These are phyloP conservation scores for Eucalyptus pauciflora DNA, from an alignment of 345 rosid species.

Conservation along the genomic window DNA sequence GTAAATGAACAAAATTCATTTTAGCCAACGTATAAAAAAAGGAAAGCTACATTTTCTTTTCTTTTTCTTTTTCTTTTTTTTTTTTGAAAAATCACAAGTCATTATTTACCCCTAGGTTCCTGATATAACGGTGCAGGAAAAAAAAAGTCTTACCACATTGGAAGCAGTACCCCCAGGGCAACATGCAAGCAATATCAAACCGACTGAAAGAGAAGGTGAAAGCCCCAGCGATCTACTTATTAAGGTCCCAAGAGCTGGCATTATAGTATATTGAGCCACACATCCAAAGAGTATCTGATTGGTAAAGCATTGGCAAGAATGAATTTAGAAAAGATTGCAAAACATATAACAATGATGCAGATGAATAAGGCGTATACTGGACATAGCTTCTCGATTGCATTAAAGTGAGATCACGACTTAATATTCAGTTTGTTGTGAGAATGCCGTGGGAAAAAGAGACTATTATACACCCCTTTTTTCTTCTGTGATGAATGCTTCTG, in stretches of 20 bases:
- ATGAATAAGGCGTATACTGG: not conserved
- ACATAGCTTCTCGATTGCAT: not conserved
- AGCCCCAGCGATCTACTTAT: constrained; percentile 46
- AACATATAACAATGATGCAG: not conserved
- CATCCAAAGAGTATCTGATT: constrained; percentile 60
- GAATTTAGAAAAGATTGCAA: not conserved
- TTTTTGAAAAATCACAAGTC: not conserved
- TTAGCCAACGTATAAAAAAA: not conserved
- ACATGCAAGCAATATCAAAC: constrained; percentile 48
- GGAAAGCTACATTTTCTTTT: not conserved
- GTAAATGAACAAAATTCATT: not conserved
- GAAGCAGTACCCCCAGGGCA: constrained; percentile 75
- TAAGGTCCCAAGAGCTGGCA: constrained; percentile 34
- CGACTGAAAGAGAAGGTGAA: constrained; percentile 52
- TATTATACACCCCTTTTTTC: not conserved
- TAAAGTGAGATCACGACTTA: not conserved
- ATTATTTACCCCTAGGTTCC: not conserved
- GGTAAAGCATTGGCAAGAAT: not conserved
- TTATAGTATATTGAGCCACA: constrained; percentile 49
- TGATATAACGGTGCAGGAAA: not conserved
- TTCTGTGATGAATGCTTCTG: not conserved
- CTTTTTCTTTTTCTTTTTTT: not conserved
- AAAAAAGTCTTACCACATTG: constrained; percentile 44
- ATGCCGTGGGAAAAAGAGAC: not conserved
- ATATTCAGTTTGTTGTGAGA: not conserved